Conservation (phyloP, 2,329 filamentous ascomycete species). For the Neonectria hederae region DNA sequence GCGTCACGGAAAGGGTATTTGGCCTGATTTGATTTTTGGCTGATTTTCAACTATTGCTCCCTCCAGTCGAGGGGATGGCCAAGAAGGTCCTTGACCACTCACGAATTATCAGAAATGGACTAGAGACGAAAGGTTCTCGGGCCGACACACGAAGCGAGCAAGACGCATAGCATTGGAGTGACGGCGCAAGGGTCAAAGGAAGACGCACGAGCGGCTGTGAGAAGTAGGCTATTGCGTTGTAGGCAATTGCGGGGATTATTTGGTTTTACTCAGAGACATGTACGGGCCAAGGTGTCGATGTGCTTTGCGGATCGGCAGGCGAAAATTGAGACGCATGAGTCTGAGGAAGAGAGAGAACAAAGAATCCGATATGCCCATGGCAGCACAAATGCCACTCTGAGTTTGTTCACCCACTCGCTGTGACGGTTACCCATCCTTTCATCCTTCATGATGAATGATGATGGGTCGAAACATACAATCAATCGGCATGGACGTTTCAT, state of each 20-base stretch:
- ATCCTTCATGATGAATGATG: not conserved
- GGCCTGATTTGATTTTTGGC: slow-evolving; percentile 20
- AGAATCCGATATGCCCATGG: not conserved
- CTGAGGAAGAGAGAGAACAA: not conserved
- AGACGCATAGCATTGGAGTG: slow-evolving; percentile 43
- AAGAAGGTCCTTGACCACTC: slow-evolving; percentile 3
- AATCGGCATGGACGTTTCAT: not conserved
- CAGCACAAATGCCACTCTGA: not conserved
- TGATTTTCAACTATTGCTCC: slow-evolving; percentile 25
- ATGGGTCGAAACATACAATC: not conserved
- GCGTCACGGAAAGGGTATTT: slow-evolving; percentile 21
- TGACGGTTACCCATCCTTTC: not conserved
- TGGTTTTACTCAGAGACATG: not conserved
- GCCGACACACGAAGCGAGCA: slow-evolving; percentile 14
- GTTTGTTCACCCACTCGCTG: not conserved
- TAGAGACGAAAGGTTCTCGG: slow-evolving; percentile 19
- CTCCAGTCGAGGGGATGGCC: slow-evolving; percentile 20
- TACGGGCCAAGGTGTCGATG: not conserved
- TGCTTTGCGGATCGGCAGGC: not conserved
- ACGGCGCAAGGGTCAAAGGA: slow-evolving; percentile 35
- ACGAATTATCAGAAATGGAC: slow-evolving; percentile 6
- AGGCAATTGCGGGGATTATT: not conserved
- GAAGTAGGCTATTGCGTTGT: not conserved
- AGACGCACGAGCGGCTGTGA: slow-evolving; percentile 5
- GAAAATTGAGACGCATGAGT: not conserved